phyloP scores from a whole-genome alignment of 345 rosid species.

The Diplotaxis tenuifolia region DNA sequence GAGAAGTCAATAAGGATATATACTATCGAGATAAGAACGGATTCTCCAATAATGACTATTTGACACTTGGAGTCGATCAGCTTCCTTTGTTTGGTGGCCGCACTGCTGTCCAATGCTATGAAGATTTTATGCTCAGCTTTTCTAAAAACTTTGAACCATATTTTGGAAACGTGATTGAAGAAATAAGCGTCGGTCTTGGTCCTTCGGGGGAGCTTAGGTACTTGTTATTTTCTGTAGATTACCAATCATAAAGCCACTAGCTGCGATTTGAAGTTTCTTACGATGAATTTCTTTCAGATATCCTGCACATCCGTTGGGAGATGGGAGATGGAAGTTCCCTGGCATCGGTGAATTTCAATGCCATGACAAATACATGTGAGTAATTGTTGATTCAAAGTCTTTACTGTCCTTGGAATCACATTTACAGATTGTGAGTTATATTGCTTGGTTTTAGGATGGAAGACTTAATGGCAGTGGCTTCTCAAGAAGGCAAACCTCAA shows the following conservation, averaged over 20 bases:
- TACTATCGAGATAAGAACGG: conserved; percentile 59
- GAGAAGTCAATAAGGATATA: conserved; percentile 54
- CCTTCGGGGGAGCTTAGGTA: conserved; percentile 72
- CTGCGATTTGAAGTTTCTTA: background rate
- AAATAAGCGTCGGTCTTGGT: conserved; percentile 69
- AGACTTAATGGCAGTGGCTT: conserved; percentile 62
- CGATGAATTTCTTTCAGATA: background rate
- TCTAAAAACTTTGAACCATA: conserved; percentile 47
- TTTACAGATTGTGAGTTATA: conserved; percentile 23
- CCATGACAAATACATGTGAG: conserved; percentile 73
- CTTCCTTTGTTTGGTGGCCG: conserved; percentile 60
- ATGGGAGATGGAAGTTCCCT: conserved; percentile 53
- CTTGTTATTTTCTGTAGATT: conserved; percentile 7
- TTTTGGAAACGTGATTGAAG: conserved; percentile 60
- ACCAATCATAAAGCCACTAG: background rate
- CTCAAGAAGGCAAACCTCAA: conserved; percentile 58
- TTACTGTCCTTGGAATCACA: background rate
- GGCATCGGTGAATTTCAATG: conserved; percentile 79
- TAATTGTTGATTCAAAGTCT: conserved; percentile 31
- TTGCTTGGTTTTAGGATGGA: conserved; percentile 53
- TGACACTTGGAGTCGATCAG: conserved; percentile 66
- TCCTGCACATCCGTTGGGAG: background rate
- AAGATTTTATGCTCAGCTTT: conserved; percentile 59
- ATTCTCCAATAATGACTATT: conserved; percentile 58
- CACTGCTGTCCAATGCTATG: conserved; percentile 68